These are phyloP conservation scores for Orychophragmus violaceus DNA, from an alignment of 345 rosid genomes.

Conservation along the genomic window DNA sequence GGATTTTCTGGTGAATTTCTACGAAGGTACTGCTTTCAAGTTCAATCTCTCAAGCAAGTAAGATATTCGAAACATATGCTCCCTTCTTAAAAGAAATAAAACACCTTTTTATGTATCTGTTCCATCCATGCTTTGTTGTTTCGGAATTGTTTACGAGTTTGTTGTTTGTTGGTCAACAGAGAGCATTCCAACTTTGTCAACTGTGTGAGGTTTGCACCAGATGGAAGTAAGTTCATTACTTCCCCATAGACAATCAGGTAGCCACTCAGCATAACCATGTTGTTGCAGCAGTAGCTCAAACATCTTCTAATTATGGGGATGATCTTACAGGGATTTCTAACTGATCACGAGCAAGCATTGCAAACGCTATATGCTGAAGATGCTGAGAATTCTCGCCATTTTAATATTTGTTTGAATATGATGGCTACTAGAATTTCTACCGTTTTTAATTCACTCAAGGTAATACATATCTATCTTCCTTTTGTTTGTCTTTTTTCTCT, in stretches of 20 bases:
- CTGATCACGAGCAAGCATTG: constrained; percentile 81
- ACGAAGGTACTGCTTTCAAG: constrained; percentile 92
- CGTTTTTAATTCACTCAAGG: constrained; percentile 88
- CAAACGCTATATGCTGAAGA: constrained; percentile 55
- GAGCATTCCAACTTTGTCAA: constrained; percentile 93
- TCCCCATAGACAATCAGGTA: no score
- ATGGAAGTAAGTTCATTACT: constrained; percentile 81
- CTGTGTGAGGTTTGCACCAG: constrained; percentile 86
- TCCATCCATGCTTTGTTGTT: no score
- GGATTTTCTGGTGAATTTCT: constrained; percentile 88
- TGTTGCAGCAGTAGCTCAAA: no score
- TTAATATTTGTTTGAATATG: constrained; percentile 56
- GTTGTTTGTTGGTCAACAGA: constrained; percentile 44
- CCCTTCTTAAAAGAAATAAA: no score
- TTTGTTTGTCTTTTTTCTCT: no score
- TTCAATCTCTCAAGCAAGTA: constrained; percentile 86
- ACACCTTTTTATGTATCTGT: no score
- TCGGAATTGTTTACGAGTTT: no score
- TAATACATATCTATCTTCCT: constrained; percentile 7
- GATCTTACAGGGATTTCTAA: constrained; percentile 65
- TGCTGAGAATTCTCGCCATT: constrained; percentile 53
- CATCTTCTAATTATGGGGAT: no score
- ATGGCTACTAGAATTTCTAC: constrained; percentile 90
- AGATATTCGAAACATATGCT: background rate
- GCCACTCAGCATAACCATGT: no score